phyloP scores from a whole-genome alignment of 2,329 filamentous ascomycete genomes.

The Aspergillus fructus region DNA sequence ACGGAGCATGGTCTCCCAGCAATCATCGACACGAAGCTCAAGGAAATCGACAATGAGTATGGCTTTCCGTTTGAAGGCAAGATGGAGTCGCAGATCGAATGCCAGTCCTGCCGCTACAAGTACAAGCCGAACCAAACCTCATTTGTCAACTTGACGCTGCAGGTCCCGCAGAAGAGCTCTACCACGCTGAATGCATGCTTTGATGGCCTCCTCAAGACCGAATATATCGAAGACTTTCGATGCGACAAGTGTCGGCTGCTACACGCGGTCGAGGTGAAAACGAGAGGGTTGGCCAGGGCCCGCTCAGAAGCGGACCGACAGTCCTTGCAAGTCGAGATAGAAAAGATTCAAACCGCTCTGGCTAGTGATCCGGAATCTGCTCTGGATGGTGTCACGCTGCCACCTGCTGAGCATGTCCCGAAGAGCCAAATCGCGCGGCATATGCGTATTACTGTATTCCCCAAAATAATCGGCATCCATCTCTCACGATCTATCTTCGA shows the following conservation, averaged over 20 bases:
- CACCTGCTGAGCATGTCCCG: slow-evolving; percentile 71
- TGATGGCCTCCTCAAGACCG: slow-evolving; percentile 89
- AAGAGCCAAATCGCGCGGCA: slow-evolving; percentile 83
- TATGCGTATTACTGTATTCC: slow-evolving; percentile 82
- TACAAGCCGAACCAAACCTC: slow-evolving; percentile 79
- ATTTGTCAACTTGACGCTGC: slow-evolving; percentile 89
- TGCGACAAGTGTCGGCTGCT: slow-evolving; percentile 90
- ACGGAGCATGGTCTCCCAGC: slow-evolving; percentile 32
- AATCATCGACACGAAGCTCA: slow-evolving; percentile 39
- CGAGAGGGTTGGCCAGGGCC: slow-evolving; percentile 58
- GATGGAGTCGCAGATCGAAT: slow-evolving; percentile 93
- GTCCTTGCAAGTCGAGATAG: slow-evolving; percentile 58
- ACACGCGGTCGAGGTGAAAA: slow-evolving; percentile 68
- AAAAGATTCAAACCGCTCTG: slow-evolving; percentile 67
- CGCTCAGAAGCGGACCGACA: slow-evolving; percentile 54
- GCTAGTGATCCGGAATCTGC: slow-evolving; percentile 77
- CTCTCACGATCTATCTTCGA: slow-evolving; percentile 93
- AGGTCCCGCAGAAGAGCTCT: slow-evolving; percentile 79
- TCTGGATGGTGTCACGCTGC: slow-evolving; percentile 70
- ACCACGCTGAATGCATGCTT: slow-evolving; percentile 86
- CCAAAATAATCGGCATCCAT: slow-evolving; percentile 87
- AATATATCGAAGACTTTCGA: slow-evolving; percentile 95
- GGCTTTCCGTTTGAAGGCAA: slow-evolving; percentile 90
- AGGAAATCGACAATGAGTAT: slow-evolving; percentile 37
- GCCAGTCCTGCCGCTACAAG: slow-evolving; percentile 83